Evolutionary conservation across 176 grass and related monocot species (phyloP), one percentile per base, ranked within the genome.

Genomic region (Carex kokanica): DNA sequence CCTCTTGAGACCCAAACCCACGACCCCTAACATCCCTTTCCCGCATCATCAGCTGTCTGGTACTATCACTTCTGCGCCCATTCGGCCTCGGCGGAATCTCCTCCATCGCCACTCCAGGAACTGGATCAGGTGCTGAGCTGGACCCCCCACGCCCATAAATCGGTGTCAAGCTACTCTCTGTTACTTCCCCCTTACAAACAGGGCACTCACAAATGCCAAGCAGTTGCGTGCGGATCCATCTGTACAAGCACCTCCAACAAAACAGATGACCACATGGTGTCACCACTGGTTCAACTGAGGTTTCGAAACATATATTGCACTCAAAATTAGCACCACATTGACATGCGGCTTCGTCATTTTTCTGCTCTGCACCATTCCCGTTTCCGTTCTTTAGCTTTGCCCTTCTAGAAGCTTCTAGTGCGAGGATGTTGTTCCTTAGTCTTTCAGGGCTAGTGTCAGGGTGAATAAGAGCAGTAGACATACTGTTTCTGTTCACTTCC

Each of bases 231-330:
- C 87, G 68, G 56, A 98, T 86, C 96, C 93, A 95, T 69, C 58
- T 85, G 60, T 91, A 95, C 81, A 98, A 86, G 78, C 96, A 98
- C 69, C 88, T 64, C 96, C 96, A 98, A 61, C 96, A 98, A 78
- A 91, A 98, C 29, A 98, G 89, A 83, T 98, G 96, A 27, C 96
- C 93, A 21, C 96, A 98, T 3, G 86, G 78, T 20, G 96, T 98
- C 58, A 98, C 89, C 65, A 98, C 91, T 0, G 96, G 96, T 53
- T 93, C 87, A 36, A 88, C 93, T 14, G 92, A 89, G 8, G 86
- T 25, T 25, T 95, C 91, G 78, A 91, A 87, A 74, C 96, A 98
- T 71, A 98, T 95, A 56, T 95, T 90, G 83, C 96, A 98, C 40
- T 95, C 93, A 32, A 93, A 98, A 75, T 83, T 87, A 36, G 89